Percentiles rank a stretch among this genome's conserved stretches.
phyloP scores from a whole-genome alignment of 1,139 yeast genomes.

The Nakaseomyces kungkrabaensis region DNA sequence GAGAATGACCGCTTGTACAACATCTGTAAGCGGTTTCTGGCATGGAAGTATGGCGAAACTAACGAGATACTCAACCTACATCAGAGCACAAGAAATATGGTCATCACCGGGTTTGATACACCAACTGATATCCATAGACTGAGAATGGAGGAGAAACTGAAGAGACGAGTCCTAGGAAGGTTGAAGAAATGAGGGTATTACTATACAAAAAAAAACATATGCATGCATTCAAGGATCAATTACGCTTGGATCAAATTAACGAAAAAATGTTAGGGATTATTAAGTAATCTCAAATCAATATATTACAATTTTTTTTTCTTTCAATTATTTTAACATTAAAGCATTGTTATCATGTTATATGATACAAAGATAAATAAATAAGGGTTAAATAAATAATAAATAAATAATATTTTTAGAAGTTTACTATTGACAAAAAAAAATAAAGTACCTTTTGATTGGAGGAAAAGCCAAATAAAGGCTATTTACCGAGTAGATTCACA shows the following conservation, averaged over 20 bases:
- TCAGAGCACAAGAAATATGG: not conserved
- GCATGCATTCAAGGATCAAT: not conserved
- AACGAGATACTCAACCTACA: slow-evolving; percentile 1
- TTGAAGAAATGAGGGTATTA: not conserved
- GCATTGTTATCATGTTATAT: not conserved
- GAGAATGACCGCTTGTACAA: slow-evolving; percentile 17
- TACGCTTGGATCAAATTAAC: too few relatives aligned
- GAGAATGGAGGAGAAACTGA: slow-evolving; percentile 18
- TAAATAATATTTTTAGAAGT: not conserved
- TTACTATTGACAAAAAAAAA: not conserved
- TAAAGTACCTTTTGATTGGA: not conserved
- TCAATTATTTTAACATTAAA: not conserved
- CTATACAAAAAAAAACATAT: too few relatives aligned
- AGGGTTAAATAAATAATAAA: not conserved
- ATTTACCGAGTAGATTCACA: too few relatives aligned
- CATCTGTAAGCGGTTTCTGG: slow-evolving; percentile 9
- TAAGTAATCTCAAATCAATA: too few relatives aligned
- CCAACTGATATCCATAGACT: slow-evolving; percentile 17
- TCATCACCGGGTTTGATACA: not conserved
- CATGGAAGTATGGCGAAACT: slow-evolving; percentile 10
- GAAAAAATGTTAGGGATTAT: too few relatives aligned
- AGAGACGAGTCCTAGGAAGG: slow-evolving; percentile 9
- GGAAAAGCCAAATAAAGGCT: too few relatives aligned
- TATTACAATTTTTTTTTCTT: too few relatives aligned
- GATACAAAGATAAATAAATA: slow-evolving; percentile 1